Conservation (phyloP, 2,329 filamentous ascomycete genomes). For the Cladosporium sp. region DNA sequence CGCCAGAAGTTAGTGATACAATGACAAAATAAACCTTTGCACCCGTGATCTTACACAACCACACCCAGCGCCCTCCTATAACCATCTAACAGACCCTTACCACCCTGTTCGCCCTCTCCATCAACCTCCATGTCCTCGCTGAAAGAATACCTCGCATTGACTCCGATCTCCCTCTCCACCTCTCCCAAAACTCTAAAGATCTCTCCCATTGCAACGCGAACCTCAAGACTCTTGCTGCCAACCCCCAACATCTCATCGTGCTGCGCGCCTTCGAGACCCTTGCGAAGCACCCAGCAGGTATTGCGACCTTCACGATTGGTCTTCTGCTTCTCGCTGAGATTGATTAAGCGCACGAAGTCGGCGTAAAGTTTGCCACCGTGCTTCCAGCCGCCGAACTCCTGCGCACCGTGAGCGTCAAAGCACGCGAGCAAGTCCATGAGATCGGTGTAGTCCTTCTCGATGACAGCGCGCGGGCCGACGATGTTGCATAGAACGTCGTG, state of each 20-base stretch:
- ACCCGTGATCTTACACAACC: neutral
- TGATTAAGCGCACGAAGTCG: conserved; percentile 17
- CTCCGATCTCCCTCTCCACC: conserved; percentile 48
- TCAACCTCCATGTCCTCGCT: neutral
- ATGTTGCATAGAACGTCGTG: conserved; percentile 76
- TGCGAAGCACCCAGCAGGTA: conserved; percentile 23
- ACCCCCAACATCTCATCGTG: conserved; percentile 30
- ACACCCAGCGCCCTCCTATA: conserved; percentile 8
- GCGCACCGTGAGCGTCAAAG: conserved; percentile 57
- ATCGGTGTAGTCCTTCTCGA: conserved; percentile 72
- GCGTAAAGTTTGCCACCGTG: conserved; percentile 74
- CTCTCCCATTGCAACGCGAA: conserved; percentile 70
- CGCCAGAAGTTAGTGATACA: neutral
- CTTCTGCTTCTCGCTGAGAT: conserved; percentile 11
- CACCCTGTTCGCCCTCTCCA: neutral
- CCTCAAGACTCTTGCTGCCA: conserved; percentile 43
- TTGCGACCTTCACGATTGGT: conserved; percentile 5
- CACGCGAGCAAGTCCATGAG: conserved; percentile 66
- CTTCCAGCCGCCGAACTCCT: conserved; percentile 63
- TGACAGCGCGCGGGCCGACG: conserved; percentile 77
- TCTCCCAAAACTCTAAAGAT: conserved; percentile 72
- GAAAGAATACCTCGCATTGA: neutral
- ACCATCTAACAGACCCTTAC: conserved; percentile 3
- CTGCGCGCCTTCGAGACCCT: conserved; percentile 37
- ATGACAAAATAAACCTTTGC: neutral